A percentile compares a stretch with the other conserved stretches of the same genome.
phyloP scores from a whole-genome alignment of 208 protist genomes.

The Leishmania lainsoni region DNA sequence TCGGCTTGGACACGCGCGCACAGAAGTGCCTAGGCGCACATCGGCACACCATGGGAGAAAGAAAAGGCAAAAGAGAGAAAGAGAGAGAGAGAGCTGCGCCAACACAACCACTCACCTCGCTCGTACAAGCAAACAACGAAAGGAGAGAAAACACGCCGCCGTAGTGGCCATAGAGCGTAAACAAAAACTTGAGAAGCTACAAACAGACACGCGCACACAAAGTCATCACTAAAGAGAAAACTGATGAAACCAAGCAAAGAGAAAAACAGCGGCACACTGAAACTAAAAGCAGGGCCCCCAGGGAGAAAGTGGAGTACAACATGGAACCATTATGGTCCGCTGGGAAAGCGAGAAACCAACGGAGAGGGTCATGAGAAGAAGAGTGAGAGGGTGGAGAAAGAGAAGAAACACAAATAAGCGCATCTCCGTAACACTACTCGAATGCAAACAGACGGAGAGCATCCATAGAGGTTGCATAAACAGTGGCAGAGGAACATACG shows the following conservation, averaged over 20 bases:
- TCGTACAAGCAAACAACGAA: too few relatives aligned
- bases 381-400: background rate
- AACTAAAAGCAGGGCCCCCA: too few relatives aligned
- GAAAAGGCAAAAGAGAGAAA: background rate
- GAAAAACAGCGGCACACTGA: background rate
- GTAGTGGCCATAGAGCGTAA: too few relatives aligned
- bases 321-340: too few relatives aligned
- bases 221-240: too few relatives aligned
- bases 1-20: background rate
- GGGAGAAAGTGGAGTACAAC: background rate
- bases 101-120: too few relatives aligned
- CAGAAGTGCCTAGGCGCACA: too few relatives aligned
- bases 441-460: background rate
- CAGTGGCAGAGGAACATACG: background rate
- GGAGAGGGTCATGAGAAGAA: background rate
- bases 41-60: background rate
- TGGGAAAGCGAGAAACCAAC: background rate
- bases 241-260: background rate
- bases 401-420: background rate
- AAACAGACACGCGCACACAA: too few relatives aligned
- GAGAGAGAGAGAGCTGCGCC: background rate
- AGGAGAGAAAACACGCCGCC: too few relatives aligned
- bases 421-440: background rate
- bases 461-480: background rate
- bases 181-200: too few relatives aligned